phyloP scores from a whole-genome alignment of 164 flowering plant species.

The Platanus orientalis region DNA sequence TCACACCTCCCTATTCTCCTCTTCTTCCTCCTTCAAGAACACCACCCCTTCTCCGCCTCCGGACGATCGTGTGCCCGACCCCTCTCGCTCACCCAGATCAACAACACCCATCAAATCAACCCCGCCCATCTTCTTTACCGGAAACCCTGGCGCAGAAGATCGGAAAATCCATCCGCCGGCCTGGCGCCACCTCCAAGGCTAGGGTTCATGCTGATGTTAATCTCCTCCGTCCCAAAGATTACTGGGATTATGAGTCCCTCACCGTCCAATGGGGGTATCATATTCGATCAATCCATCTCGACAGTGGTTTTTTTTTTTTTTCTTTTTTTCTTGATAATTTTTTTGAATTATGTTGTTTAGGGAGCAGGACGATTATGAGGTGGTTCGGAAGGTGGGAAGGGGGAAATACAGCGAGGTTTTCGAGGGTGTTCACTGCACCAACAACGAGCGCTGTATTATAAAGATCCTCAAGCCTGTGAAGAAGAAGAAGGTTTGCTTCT shows the following conservation, averaged over 20 bases:
- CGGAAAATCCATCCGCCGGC: conserved; percentile 74
- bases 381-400: conserved; percentile 93
- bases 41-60: conserved; percentile 16
- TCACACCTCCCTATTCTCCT: not conserved
- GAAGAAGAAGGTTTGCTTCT: conserved; percentile 80
- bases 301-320: not conserved
- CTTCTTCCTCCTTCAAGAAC: not conserved
- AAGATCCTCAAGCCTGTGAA: conserved; percentile 97
- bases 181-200: conserved; percentile 91
- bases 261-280: conserved; percentile 92
- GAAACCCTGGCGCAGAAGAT: conserved; percentile 91
- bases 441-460: conserved; percentile 75
- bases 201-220: conserved; percentile 89
- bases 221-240: conserved; percentile 84
- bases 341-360: conserved; percentile 29
- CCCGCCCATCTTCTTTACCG: conserved; percentile 9
- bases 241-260: conserved; percentile 94
- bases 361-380: conserved; percentile 96
- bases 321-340: conserved; percentile 3
- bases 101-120: conserved; percentile 8
- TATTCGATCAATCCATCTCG: too few relatives aligned
- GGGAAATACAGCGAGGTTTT: conserved; percentile 98
- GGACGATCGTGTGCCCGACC: conserved; percentile 22
- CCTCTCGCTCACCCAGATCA: conserved; percentile 13
- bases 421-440: conserved; percentile 76